These are phyloP conservation scores for Diaporthe sp. DNA, from an alignment of 2,329 filamentous ascomycete species.

Conservation along the genomic window DNA sequence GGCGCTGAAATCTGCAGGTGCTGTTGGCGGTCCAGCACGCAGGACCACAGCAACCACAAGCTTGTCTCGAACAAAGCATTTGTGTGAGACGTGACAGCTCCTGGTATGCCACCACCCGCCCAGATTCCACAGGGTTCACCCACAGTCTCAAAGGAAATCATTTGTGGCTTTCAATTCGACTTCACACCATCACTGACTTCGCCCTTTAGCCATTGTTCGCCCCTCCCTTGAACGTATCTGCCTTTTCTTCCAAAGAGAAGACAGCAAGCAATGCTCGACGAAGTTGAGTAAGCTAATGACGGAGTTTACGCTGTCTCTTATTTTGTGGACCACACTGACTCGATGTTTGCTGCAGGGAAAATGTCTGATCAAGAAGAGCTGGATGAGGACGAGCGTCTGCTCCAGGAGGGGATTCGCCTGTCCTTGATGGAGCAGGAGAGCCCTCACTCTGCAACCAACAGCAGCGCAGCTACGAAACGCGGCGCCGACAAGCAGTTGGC, in stretches of 20 bases:
- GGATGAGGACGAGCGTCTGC: slow-evolving; percentile 12
- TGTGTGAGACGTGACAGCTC: neutral
- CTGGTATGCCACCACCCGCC: neutral
- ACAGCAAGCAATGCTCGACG: neutral
- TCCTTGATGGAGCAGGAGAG: slow-evolving; percentile 23
- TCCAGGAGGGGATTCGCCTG: slow-evolving; percentile 31
- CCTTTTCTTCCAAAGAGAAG: too few species aligned
- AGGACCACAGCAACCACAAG: neutral
- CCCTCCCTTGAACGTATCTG: neutral
- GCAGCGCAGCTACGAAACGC: neutral
- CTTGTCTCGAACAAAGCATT: slow-evolving; percentile 20
- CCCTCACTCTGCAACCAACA: neutral
- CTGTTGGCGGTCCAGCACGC: slow-evolving; percentile 1
- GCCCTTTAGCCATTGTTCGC: neutral
- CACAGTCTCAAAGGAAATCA: neutral
- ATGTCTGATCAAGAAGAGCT: neutral
- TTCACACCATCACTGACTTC: neutral
- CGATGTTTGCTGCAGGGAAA: neutral
- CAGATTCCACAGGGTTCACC: neutral
- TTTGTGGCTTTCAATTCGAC: neutral
- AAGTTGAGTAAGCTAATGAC: neutral
- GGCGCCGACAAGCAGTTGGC: neutral
- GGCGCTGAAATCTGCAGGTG: neutral
- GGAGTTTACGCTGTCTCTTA: neutral
- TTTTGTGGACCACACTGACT: neutral